Evolutionary conservation across 257 asterid species (phyloP).

Genomic region (Fraxinus anomala): DNA sequence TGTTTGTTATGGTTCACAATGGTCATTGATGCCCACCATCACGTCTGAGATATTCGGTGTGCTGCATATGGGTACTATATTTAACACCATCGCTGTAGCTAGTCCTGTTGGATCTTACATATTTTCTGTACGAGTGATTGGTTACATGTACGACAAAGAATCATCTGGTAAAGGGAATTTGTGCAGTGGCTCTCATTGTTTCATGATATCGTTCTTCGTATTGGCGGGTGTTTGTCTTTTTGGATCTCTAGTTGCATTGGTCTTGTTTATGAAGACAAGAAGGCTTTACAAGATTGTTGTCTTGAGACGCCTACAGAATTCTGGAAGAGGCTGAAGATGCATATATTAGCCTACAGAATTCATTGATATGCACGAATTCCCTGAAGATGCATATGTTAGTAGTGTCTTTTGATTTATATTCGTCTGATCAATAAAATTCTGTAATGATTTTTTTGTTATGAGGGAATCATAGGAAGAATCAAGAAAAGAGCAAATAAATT

Average conservation of each 20-base stretch:
- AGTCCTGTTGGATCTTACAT: slow-evolving; percentile 88
- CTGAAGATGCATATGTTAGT: no score
- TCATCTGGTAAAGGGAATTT: slow-evolving; percentile 46
- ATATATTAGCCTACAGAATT: not conserved
- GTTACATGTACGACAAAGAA: slow-evolving; percentile 68
- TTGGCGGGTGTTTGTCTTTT: slow-evolving; percentile 60
- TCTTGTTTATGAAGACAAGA: slow-evolving; percentile 57
- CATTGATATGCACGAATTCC: no score
- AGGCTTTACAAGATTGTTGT: slow-evolving; percentile 34
- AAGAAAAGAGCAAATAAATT: no score
- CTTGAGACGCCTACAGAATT: not conserved
- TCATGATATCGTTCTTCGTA: slow-evolving; percentile 75
- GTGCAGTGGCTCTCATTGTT: slow-evolving; percentile 79
- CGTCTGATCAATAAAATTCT: no score
- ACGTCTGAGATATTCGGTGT: slow-evolving; percentile 81
- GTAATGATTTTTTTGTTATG: no score
- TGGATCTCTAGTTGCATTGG: slow-evolving; percentile 66
- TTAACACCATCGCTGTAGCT: slow-evolving; percentile 76
- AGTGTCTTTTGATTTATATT: no score
- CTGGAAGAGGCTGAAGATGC: not conserved
- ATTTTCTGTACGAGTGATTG: slow-evolving; percentile 76
- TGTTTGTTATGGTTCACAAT: slow-evolving; percentile 82
- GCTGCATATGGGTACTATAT: slow-evolving; percentile 84
- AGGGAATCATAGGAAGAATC: no score
- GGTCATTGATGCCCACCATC: slow-evolving; percentile 96